Evolutionary conservation across 1,284 basidiomycete species (phyloP).

Genomic region (Naganishia liquefaciens): DNA sequence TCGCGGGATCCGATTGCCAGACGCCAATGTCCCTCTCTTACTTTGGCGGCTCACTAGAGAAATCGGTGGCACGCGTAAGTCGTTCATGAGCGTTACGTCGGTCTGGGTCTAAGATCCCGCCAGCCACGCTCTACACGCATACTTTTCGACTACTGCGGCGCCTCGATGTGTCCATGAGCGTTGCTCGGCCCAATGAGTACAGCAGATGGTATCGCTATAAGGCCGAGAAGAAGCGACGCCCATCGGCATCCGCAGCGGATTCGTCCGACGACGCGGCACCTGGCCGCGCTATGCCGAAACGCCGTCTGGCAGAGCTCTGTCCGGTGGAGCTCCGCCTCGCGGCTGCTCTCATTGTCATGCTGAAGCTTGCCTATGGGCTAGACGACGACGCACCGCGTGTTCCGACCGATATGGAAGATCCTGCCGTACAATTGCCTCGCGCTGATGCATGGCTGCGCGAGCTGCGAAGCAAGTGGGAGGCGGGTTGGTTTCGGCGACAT

Average conservation of each 20-base stretch:
- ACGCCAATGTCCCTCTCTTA: conserved; percentile 73
- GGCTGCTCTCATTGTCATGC: conserved; percentile 66
- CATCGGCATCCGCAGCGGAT: no score
- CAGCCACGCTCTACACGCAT: conserved; percentile 61
- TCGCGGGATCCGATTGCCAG: conserved; percentile 70
- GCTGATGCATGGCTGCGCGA: conserved; percentile 60
- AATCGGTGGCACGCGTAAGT: conserved; percentile 75
- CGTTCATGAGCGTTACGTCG: neutral
- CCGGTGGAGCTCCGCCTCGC: conserved; percentile 67
- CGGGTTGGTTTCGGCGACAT: conserved; percentile 51
- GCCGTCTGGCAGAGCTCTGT: conserved; percentile 33
- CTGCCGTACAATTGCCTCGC: conserved; percentile 65
- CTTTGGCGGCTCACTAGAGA: conserved; percentile 74
- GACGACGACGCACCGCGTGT: conserved; percentile 58
- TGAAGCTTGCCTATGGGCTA: conserved; percentile 81
- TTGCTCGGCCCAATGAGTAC: conserved; percentile 20
- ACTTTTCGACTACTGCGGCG: conserved; percentile 40
- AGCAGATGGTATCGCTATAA: neutral
- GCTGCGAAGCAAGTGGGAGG: conserved; percentile 53
- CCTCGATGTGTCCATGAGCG: conserved; percentile 42
- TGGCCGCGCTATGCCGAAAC: conserved; percentile 56
- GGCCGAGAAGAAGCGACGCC: neutral
- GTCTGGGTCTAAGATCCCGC: conserved; percentile 51
- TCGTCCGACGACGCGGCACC: conserved; percentile 55
- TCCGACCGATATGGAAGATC: conserved; percentile 44